Conservation (phyloP, 768 basidiomycete species). For the Leccinum ochraceum region DNA sequence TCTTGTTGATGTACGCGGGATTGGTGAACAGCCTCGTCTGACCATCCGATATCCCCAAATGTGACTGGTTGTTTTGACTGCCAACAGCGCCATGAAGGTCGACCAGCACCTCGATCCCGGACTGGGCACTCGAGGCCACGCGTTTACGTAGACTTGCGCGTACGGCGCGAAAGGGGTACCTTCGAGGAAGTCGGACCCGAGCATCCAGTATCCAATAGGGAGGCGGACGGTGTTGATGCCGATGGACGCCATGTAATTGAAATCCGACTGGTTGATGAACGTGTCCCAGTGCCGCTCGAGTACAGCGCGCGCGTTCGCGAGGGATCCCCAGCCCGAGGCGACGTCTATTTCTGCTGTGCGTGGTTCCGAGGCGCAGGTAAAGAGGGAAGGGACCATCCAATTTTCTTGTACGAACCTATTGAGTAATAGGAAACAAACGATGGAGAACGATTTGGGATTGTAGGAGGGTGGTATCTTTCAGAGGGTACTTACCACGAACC, state of each 20-base stretch:
- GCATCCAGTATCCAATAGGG: constrained; percentile 58
- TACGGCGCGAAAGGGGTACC: constrained; percentile 42
- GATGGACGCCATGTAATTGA: constrained; percentile 54
- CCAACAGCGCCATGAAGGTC: too few species aligned
- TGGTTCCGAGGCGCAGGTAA: constrained; percentile 53
- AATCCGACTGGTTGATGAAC: constrained; percentile 68
- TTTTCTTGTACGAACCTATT: constrained; percentile 69
- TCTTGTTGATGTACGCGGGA: too few species aligned
- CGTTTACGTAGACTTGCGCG: constrained; percentile 43
- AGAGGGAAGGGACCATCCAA: constrained; percentile 75
- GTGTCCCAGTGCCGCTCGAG: constrained; percentile 27
- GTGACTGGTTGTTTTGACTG: too few species aligned
- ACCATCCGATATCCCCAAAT: too few species aligned
- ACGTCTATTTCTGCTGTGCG: constrained; percentile 63
- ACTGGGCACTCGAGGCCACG: constrained; percentile 37
- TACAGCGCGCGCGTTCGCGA: constrained; percentile 45
- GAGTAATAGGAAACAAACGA: too few species aligned
- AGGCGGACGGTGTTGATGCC: constrained; percentile 66
- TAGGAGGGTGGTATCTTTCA: too few species aligned
- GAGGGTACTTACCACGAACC: too few species aligned
- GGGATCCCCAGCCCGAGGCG: constrained; percentile 50
- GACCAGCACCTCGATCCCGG: constrained; percentile 50
- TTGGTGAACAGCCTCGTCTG: too few species aligned
- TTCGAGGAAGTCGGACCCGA: constrained; percentile 30
- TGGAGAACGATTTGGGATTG: too few species aligned